Evolutionary conservation across 257 asterid species (phyloP), one percentile per base, ranked within the genome.

Genomic region (Oldenlandia corymbosa): DNA sequence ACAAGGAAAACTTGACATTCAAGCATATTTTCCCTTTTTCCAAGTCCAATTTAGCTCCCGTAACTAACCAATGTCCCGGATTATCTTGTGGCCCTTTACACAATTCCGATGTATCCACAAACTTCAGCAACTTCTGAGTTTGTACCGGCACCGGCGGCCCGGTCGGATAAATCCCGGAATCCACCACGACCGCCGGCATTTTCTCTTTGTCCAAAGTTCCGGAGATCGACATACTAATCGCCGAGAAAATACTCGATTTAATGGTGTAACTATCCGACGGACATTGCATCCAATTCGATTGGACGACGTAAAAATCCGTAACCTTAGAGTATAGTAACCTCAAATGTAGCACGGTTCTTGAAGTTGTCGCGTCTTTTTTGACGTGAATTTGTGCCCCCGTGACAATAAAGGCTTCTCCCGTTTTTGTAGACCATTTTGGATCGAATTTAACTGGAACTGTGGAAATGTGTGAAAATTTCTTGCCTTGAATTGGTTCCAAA

Each of bases 31-130:
- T 89, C 24, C 93, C 95, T 69, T 81, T 85, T 21, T 92, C 99
- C 70, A 89, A 30, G 5, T 82, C 91, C 79, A 92, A 27, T 61
- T 85, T 89, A 0, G 97, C 99, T 18, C 97, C 99, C 0, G 96
- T 89, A 23, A 74, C 96, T 58, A 89, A 68, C 99, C 99, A 92
- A 74, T 92, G 95, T 10, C 97, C 98, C 0, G 98, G 98, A 58
- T 70, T 83, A 64, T 92, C 96, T 57, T 75, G 71, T 32, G 98
- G 97, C 31, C 98, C 98, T 63, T 80, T 75, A 26, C 88, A 70
- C 75, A 89, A 16, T 65, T 89, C 79, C 34, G 90, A 46, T 36
- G 87, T 83, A 11, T 92, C 97, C 36, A 92, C 95, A 54, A 79
- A 79, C 69, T 81, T 88, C 62, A 80, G 45, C 68, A 89, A 67